Base-by-base conservation (phyloP, 768 basidiomycete genomes). In the Daedaleopsis sinensis region DNA sequence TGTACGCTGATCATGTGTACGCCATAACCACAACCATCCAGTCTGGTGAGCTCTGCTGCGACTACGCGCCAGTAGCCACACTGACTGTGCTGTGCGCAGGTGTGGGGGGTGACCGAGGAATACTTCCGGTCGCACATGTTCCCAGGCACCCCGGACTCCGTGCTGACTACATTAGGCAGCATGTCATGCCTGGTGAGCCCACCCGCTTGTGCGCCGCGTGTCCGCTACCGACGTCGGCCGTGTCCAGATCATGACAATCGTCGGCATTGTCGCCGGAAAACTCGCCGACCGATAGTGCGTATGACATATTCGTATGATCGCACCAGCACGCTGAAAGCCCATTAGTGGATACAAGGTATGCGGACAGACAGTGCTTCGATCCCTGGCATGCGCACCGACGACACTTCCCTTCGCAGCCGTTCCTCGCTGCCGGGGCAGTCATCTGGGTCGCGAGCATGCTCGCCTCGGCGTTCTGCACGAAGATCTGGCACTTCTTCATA, bases 21-120 rank as follows among this genome's bases (percentile, higher is more conserved):
- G 5, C 36, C 21, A 19, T n/a, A n/a, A n/a, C n/a, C 46, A 13
- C 24, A 21, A 5, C n/a, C 4, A 21, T 3, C 11, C n/a, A 53
- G 46, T 19, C 12, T 58, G 49, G 57, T 58, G n/a, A 51, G 57
- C 44, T 23, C 8, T 24, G 27, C 7, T 7, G 4, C n/a, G 3
- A 36, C 21, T 11, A 2, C 51, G 7, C 32, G 10, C 37, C 35
- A 44, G 35, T 3, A 52, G 21, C 24, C n/a, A n/a, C n/a, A n/a
- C n/a, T n/a, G n/a, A n/a, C n/a, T n/a, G n/a, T n/a, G n/a, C 16
- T 47, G 27, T 7, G 27, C 27, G 27, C 27, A 73, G 62, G 68
- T 68, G 18, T 75, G 72, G 72, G 73, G 73, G 32, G 71, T 75
- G 1, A 68, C 73, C 0, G 70, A 75, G 42, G 73, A 72, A 57